Base-by-base conservation (phyloP, 768 basidiomycete genomes). In the Boletus pseudo-olivaceus region DNA sequence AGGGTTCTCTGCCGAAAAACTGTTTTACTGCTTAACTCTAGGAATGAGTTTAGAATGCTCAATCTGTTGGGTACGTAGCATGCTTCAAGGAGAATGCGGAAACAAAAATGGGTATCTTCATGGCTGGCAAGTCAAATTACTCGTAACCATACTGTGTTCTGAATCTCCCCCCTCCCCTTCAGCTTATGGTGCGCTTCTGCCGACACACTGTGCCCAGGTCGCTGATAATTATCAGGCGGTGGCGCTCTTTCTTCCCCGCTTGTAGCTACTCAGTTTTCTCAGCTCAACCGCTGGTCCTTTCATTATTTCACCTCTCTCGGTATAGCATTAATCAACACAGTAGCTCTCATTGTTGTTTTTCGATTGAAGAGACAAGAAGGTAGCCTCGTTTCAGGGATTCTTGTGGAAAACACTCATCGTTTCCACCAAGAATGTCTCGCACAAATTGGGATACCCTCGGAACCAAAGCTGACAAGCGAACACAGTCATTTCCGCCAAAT, bases 51-150 rank as follows among this genome's bases (percentile, higher is more conserved):
- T 59, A 88, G 83, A 83, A 88, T 55, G 86, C 88, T 0, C 87
- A 87, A 69, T 79, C 86, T 1, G 87, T 87, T 61, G 85, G 82
- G 8, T 89, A 79, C 55, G 81, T 90, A 12, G 86, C 84, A 4
- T 76, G 73, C 41, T 68, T 88, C 7, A 77, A 77, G 56, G 70
- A 77, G n/a, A 78, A 82, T 42, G 66, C 82, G 0, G 78, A 82
- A 53, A 65, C 72, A 0, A 89, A 88, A 65, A 88, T 91, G 84
- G 82, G 87, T 6, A 44, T 90, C 17, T 62, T 88, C 84, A 87
- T 59, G 84, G 74, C 78, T 38, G 50, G 67, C 45, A 55, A 59
- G 53, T 44, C 12, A 12, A 41, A 32, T 2, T 17, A 9, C 27
- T 34, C 7, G 5, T 30, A 17, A 7, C 12, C 34, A 6, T 26